phyloP scores from a whole-genome alignment of 2,329 filamentous ascomycete genomes.

The Calycina marina region DNA sequence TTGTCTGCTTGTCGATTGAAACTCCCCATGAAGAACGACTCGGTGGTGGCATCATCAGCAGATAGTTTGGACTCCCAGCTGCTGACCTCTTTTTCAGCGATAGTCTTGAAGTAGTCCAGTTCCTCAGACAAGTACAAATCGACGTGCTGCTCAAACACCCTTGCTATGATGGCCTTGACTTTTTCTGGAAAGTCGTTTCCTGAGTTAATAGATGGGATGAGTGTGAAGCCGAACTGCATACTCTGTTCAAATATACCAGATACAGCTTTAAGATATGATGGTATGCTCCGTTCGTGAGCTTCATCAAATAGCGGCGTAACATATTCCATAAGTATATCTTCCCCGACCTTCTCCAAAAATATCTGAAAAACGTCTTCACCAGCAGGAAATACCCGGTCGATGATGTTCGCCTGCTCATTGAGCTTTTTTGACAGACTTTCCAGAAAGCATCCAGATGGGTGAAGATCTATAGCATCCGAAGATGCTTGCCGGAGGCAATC shows the following conservation, averaged over 20 bases:
- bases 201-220: conserved; percentile 52
- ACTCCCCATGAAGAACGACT: conserved; percentile 93
- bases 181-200: conserved; percentile 46
- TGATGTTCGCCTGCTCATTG: conserved; percentile 69
- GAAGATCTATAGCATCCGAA: conserved; percentile 55
- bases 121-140: conserved; percentile 89
- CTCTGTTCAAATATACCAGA: conserved; percentile 81
- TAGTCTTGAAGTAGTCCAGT: conserved; percentile 66
- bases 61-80: conserved; percentile 86
- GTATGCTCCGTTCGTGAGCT: conserved; percentile 59
- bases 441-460: conserved; percentile 73
- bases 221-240: conserved; percentile 57
- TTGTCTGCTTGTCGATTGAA: conserved; percentile 91
- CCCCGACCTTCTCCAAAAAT: conserved; percentile 68
- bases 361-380: conserved; percentile 57
- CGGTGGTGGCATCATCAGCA: conserved; percentile 78
- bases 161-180: conserved; percentile 51
- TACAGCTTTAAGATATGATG: conserved; percentile 71
- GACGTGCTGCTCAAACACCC: conserved; percentile 82
- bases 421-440: conserved; percentile 57
- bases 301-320: conserved; percentile 77
- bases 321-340: conserved; percentile 75
- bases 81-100: conserved; percentile 62
- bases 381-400: conserved; percentile 67
- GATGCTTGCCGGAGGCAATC: conserved; percentile 64